Conservation (phyloP, 2,329 filamentous ascomycete species). For the Macrophomina phaseolina region DNA sequence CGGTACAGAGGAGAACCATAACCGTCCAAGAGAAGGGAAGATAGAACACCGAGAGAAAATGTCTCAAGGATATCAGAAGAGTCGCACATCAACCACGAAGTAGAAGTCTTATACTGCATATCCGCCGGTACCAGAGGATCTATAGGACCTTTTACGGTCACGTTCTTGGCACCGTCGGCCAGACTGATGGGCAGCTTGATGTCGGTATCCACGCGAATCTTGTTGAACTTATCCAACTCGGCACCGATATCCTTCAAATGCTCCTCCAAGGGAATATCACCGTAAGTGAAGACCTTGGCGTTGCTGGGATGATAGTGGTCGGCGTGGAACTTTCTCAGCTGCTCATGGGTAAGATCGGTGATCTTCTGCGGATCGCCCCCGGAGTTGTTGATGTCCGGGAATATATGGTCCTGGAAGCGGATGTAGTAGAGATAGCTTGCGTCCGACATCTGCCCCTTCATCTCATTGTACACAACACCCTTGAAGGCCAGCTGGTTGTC, state of each 20-base stretch:
- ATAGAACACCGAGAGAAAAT: slow-evolving; percentile 82
- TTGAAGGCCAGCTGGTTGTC: slow-evolving; percentile 80
- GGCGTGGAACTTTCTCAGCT: slow-evolving; percentile 85
- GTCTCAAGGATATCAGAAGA: slow-evolving; percentile 83
- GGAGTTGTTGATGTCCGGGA: slow-evolving; percentile 93
- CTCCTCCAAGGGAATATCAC: slow-evolving; percentile 82
- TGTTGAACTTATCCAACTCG: slow-evolving; percentile 75
- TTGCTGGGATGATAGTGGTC: slow-evolving; percentile 98
- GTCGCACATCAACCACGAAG: slow-evolving; percentile 90
- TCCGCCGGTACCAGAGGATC: slow-evolving; percentile 86
- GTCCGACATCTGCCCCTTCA: slow-evolving; percentile 99
- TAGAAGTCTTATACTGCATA: slow-evolving; percentile 90
- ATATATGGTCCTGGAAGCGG: slow-evolving; percentile 90
- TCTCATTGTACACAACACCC: slow-evolving; percentile 98
- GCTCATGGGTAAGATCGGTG: slow-evolving; percentile 90
- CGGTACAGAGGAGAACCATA: slow-evolving; percentile 94
- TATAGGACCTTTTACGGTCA: slow-evolving; percentile 78
- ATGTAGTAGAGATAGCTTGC: slow-evolving; percentile 97
- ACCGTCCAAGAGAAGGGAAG: slow-evolving; percentile 85
- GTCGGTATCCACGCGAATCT: slow-evolving; percentile 70
- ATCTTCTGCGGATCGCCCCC: slow-evolving; percentile 96
- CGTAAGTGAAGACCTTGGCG: slow-evolving; percentile 93
- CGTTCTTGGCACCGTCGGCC: slow-evolving; percentile 66
- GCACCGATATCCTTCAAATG: slow-evolving; percentile 81
- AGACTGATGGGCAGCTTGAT: slow-evolving; percentile 80